Conservation (phyloP, 2,329 filamentous ascomycete species). For the Aspergillus terreus region DNA sequence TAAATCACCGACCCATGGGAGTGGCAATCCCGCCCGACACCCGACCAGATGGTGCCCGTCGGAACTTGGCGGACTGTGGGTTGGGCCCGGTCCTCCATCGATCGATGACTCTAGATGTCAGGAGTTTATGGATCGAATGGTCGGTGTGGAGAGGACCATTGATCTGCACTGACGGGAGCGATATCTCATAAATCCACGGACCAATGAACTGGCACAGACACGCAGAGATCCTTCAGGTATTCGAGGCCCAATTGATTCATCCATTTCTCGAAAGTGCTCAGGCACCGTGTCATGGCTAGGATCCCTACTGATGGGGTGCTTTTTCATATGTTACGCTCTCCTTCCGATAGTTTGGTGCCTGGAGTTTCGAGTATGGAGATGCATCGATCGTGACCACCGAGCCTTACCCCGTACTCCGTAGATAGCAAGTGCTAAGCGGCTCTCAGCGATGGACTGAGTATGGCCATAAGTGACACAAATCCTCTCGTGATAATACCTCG, state of each 20-base stretch:
- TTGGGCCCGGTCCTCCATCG: not conserved
- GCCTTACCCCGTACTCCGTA: too few relatives aligned
- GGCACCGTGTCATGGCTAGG: too few relatives aligned
- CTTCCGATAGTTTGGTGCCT: too few relatives aligned
- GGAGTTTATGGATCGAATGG: conserved; percentile 13
- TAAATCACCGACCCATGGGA: not conserved
- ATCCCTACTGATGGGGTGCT: too few relatives aligned
- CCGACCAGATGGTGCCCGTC: not conserved
- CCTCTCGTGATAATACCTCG: too few relatives aligned
- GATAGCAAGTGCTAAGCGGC: too few relatives aligned
- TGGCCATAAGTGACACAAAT: too few relatives aligned
- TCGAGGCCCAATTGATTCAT: conserved; percentile 6
- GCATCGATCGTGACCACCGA: too few relatives aligned
- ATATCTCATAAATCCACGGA: conserved; percentile 9
- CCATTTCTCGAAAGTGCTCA: conserved; percentile 4
- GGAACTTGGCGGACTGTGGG: not conserved
- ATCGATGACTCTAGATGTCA: not conserved
- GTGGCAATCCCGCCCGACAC: not conserved
- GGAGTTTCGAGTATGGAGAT: too few relatives aligned
- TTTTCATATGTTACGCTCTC: too few relatives aligned
- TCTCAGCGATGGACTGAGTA: too few relatives aligned
- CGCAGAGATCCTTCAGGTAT: conserved; percentile 1
- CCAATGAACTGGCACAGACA: not conserved
- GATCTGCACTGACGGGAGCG: conserved; percentile 8
- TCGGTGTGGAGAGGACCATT: conserved; percentile 11